Percentiles rank a stretch among this genome's conserved stretches.
phyloP scores from a whole-genome alignment of 768 basidiomycete genomes.

The Russula foetens region DNA sequence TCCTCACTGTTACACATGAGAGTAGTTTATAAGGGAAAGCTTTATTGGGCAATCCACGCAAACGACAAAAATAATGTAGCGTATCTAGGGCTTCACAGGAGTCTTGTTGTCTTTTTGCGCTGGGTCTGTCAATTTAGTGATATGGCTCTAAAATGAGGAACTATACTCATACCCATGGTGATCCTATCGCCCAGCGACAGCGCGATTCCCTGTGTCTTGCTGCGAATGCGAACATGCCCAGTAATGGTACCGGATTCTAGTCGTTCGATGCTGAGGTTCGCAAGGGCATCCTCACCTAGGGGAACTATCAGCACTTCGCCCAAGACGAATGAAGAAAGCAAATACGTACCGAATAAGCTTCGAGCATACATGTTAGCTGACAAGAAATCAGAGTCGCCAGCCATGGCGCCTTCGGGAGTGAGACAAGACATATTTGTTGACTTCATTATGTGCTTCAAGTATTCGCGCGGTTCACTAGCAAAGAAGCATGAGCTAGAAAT shows the following conservation, averaged over 20 bases:
- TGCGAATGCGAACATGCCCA: slow-evolving; percentile 92
- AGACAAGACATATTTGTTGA: slow-evolving; percentile 97
- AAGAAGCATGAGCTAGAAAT: neutral
- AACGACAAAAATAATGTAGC: slow-evolving; percentile 9
- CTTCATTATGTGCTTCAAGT: slow-evolving; percentile 92
- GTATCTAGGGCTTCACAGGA: slow-evolving; percentile 14
- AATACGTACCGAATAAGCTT: slow-evolving; percentile 78
- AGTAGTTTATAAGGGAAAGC: neutral
- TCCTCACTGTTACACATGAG: neutral
- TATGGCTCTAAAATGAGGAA: neutral
- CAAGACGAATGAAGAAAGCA: neutral
- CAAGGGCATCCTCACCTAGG: slow-evolving; percentile 89
- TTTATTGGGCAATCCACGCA: slow-evolving; percentile 8
- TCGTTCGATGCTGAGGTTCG: slow-evolving; percentile 89
- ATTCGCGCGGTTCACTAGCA: slow-evolving; percentile 71
- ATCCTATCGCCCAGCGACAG: slow-evolving; percentile 89
- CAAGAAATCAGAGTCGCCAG: slow-evolving; percentile 95
- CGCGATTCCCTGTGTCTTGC: slow-evolving; percentile 97
- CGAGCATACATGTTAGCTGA: slow-evolving; percentile 96
- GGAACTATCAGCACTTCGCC: neutral
- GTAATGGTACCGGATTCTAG: slow-evolving; percentile 74
- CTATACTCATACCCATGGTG: slow-evolving; percentile 42
- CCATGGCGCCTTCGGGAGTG: slow-evolving; percentile 79
- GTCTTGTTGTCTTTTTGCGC: slow-evolving; percentile 18
- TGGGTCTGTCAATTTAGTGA: neutral